Conservation (phyloP, 2,329 filamentous ascomycete species). For the Ophiostoma tasmaniense region DNA sequence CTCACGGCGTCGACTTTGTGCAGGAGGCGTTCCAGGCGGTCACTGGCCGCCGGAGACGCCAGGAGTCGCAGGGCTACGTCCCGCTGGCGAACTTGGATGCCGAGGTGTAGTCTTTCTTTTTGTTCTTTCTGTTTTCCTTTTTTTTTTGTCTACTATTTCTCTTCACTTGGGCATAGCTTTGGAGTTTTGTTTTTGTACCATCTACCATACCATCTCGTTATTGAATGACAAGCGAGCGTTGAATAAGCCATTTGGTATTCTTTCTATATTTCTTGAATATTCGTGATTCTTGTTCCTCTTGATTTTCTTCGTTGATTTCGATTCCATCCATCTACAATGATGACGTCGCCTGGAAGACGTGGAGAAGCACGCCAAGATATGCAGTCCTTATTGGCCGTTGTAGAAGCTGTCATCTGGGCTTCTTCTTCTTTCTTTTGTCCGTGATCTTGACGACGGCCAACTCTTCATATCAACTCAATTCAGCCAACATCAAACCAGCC, state of each 20-base stretch:
- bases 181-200: not conserved
- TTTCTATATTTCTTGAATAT: not conserved
- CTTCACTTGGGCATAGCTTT: constrained; percentile 5
- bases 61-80: constrained; percentile 50
- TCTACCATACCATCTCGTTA: not conserved
- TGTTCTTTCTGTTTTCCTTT: constrained; percentile 1
- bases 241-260: not conserved
- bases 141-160: constrained; percentile 3
- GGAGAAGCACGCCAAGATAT: not conserved
- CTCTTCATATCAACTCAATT: not conserved
- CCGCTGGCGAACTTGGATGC: constrained; percentile 46
- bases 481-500: not conserved
- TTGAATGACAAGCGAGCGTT: not conserved
- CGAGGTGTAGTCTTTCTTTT: constrained; percentile 11
- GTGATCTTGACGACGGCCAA: not conserved
- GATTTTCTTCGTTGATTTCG: too few species aligned
- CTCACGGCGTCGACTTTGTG: constrained; percentile 33
- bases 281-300: too few species aligned
- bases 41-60: constrained; percentile 25
- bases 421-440: not conserved
- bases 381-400: not conserved
- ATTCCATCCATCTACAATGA: not conserved
- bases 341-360: not conserved
- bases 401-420: not conserved
- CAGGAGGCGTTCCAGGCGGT: constrained; percentile 27